Percentiles rank a stretch among this genome's conserved stretches.
Conservation (phyloP, 2,329 filamentous ascomycete species). For the Pyricularia pennisetigena region DNA sequence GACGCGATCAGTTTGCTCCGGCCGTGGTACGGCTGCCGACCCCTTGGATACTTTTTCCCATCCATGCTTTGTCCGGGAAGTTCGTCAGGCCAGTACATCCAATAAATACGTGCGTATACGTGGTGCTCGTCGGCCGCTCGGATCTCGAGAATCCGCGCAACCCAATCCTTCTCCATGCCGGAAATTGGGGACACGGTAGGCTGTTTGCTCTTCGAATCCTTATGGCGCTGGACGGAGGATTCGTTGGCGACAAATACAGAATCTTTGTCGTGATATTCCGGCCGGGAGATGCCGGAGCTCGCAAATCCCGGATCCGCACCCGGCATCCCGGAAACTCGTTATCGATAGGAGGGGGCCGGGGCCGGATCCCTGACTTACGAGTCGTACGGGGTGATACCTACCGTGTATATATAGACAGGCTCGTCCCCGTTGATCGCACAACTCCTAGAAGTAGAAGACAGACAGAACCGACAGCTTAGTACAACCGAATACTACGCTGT, state of each 20-base stretch:
- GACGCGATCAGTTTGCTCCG: constrained; percentile 59
- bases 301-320: no score
- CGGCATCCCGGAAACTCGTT: no score
- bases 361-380: no score
- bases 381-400: no score
- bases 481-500: not conserved
- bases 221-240: constrained; percentile 39
- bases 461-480: not conserved
- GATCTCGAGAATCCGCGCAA: constrained; percentile 69
- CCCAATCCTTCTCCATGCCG: constrained; percentile 49
- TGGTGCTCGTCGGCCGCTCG: constrained; percentile 61
- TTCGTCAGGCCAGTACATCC: constrained; percentile 70
- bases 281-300: no score
- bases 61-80: constrained; percentile 45
- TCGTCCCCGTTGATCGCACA: no score
- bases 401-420: no score
- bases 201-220: constrained; percentile 21
- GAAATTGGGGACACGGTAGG: not conserved
- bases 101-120: constrained; percentile 67
- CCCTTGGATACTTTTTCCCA: constrained; percentile 36
- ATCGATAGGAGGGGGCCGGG: no score
- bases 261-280: constrained; percentile 46
- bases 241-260: constrained; percentile 52
- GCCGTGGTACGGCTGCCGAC: constrained; percentile 59
- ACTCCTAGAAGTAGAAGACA: not conserved